Conservation (phyloP, 768 basidiomycete genomes). For the Artomyces pyxidatus region DNA sequence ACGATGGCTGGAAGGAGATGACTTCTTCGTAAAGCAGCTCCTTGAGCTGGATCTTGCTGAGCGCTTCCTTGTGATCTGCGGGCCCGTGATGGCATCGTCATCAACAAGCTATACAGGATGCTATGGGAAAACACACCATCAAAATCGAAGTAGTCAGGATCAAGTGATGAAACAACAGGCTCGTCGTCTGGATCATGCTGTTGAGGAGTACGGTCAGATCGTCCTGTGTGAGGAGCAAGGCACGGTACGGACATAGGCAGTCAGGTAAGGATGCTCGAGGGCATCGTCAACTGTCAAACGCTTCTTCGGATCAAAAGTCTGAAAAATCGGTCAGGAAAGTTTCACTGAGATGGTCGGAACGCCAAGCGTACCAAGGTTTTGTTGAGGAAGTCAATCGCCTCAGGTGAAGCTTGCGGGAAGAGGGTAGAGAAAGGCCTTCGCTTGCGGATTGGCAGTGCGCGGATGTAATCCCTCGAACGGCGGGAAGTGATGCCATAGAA, state of each 20-base stretch:
- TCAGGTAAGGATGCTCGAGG: constrained; percentile 73
- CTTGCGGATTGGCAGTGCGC: constrained; percentile 78
- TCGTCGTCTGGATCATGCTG: constrained; percentile 89
- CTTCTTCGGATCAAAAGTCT: constrained; percentile 87
- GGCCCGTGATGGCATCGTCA: constrained; percentile 9
- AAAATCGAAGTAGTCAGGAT: constrained; percentile 85
- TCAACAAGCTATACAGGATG: background rate
- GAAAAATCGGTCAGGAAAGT: background rate
- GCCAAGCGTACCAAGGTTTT: constrained; percentile 50
- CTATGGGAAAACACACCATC: constrained; percentile 45
- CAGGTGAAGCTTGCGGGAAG: constrained; percentile 69
- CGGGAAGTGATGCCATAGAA: constrained; percentile 85
- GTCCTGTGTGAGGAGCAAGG: background rate
- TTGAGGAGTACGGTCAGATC: constrained; percentile 8
- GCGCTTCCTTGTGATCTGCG: constrained; percentile 63
- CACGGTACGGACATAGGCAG: constrained; percentile 51
- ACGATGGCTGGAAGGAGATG: constrained; percentile 59
- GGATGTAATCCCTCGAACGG: constrained; percentile 81
- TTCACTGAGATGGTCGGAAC: background rate
- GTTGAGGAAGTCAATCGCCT: constrained; percentile 65
- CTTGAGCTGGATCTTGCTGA: constrained; percentile 75
- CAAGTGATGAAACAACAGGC: constrained; percentile 70
- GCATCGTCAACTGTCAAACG: constrained; percentile 78
- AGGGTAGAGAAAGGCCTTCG: constrained; percentile 58
- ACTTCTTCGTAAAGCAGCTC: constrained; percentile 82